These are phyloP conservation scores for Magnolia changhungtana DNA, from an alignment of 164 flowering plant genomes.

Conservation along the genomic window DNA sequence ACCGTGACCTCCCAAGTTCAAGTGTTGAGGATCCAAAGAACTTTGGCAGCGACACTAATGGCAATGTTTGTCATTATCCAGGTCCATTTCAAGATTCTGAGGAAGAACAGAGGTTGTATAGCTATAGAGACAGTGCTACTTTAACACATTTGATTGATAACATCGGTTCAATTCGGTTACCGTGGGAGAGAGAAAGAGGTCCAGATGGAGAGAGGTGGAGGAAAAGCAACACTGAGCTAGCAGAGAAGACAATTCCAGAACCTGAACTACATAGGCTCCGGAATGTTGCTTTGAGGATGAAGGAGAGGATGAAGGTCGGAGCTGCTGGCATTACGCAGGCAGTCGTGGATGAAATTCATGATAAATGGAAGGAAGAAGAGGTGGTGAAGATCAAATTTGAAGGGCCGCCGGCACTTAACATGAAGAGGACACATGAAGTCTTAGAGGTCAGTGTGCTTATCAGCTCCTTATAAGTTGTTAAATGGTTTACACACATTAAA, in stretches of 20 bases:
- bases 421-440: slow-evolving; percentile 70
- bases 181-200: slow-evolving; percentile 39
- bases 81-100: neutral
- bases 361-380: slow-evolving; percentile 79
- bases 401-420: slow-evolving; percentile 59
- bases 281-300: slow-evolving; percentile 68
- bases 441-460: slow-evolving; percentile 64
- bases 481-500: neutral
- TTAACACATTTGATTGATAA: slow-evolving; percentile 13
- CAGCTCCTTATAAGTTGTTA: neutral
- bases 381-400: slow-evolving; percentile 87
- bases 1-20: slow-evolving; percentile 1
- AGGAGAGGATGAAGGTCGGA: slow-evolving; percentile 73
- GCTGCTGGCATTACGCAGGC: slow-evolving; percentile 69
- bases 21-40: slow-evolving; percentile 9
- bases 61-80: neutral
- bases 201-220: slow-evolving; percentile 23
- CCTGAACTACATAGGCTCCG: slow-evolving; percentile 70
- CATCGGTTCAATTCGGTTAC: slow-evolving; percentile 26
- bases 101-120: neutral
- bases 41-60: neutral
- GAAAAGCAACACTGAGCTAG: slow-evolving; percentile 49
- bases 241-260: slow-evolving; percentile 70
- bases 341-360: slow-evolving; percentile 64
- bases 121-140: slow-evolving; percentile 1